phyloP scores from a whole-genome alignment of 2,329 filamentous ascomycete species.

The Fusarium sp. region DNA sequence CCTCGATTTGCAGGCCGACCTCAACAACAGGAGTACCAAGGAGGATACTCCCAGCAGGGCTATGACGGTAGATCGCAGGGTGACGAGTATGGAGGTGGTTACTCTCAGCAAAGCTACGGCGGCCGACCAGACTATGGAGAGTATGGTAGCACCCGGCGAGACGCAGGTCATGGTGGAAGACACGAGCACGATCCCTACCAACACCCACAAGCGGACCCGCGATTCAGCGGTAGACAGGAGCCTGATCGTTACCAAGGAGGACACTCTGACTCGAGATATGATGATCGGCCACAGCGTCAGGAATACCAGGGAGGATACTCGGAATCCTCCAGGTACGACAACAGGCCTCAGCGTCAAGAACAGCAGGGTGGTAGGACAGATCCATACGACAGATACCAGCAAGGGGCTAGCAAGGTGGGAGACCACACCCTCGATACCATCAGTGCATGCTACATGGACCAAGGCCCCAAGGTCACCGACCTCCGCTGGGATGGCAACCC shows the following conservation, averaged over 20 bases:
- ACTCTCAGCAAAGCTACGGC: slow-evolving; percentile 21
- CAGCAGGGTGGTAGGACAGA: slow-evolving; percentile 50
- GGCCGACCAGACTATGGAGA: slow-evolving; percentile 14
- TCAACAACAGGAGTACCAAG: slow-evolving; percentile 20
- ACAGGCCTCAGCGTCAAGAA: slow-evolving; percentile 12
- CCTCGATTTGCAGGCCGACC: slow-evolving; percentile 27
- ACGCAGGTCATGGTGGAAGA: slow-evolving; percentile 1
- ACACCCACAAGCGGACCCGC: slow-evolving; percentile 28
- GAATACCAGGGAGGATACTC: slow-evolving; percentile 19
- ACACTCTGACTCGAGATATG: slow-evolving; percentile 15
- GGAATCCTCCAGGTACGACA: slow-evolving; percentile 15
- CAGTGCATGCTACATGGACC: slow-evolving; percentile 86
- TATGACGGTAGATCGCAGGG: slow-evolving; percentile 9
- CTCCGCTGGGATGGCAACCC: slow-evolving; percentile 69
- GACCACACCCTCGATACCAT: slow-evolving; percentile 80
- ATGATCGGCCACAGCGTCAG: slow-evolving; percentile 14
- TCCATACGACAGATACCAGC: slow-evolving; percentile 80
- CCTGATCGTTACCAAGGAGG: slow-evolving; percentile 13
- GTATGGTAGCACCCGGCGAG: neutral
- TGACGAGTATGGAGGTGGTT: slow-evolving; percentile 15
- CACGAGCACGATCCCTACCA: slow-evolving; percentile 12
- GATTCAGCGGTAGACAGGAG: slow-evolving; percentile 16
- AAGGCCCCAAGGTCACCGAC: slow-evolving; percentile 76
- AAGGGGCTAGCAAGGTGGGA: slow-evolving; percentile 71
- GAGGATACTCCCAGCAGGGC: slow-evolving; percentile 18